phyloP scores from a whole-genome alignment of 2,329 filamentous ascomycete genomes.

The Penicillium sp. region DNA sequence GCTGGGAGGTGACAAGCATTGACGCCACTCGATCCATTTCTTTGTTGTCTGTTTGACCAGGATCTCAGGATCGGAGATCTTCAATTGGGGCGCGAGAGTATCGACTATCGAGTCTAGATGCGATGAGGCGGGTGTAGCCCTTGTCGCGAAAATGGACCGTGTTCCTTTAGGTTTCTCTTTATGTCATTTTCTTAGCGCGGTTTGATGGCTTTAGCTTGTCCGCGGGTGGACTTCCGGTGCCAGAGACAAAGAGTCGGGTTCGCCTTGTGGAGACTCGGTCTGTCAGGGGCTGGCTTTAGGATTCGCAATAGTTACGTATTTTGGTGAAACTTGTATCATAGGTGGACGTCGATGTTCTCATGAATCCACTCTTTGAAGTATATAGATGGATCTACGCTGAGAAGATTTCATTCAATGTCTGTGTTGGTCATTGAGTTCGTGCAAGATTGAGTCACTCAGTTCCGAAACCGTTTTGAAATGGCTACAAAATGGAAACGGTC shows the following conservation, averaged over 20 bases:
- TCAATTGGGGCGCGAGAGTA: background rate
- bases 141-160: slow-evolving; percentile 5
- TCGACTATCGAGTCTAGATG: background rate
- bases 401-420: background rate
- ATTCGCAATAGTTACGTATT: slow-evolving; percentile 12
- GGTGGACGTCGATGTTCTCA: slow-evolving; percentile 5
- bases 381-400: background rate
- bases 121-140: background rate
- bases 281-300: slow-evolving; percentile 6
- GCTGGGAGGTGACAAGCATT: background rate
- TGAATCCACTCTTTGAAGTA: slow-evolving; percentile 6
- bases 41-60: slow-evolving; percentile 4
- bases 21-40: slow-evolving; percentile 10
- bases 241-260: slow-evolving; percentile 17
- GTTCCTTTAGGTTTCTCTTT: background rate
- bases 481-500: background rate
- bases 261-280: slow-evolving; percentile 6
- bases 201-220: background rate
- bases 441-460: too few relatives aligned
- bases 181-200: background rate
- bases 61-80: slow-evolving; percentile 9
- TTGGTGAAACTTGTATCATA: slow-evolving; percentile 2
- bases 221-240: slow-evolving; percentile 13
- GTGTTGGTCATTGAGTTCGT: background rate
- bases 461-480: too few relatives aligned